Evolutionary conservation across 2,329 filamentous ascomycete species (phyloP), one percentile per base, ranked within the genome.

Genomic region (Lomentospora prolificans): DNA sequence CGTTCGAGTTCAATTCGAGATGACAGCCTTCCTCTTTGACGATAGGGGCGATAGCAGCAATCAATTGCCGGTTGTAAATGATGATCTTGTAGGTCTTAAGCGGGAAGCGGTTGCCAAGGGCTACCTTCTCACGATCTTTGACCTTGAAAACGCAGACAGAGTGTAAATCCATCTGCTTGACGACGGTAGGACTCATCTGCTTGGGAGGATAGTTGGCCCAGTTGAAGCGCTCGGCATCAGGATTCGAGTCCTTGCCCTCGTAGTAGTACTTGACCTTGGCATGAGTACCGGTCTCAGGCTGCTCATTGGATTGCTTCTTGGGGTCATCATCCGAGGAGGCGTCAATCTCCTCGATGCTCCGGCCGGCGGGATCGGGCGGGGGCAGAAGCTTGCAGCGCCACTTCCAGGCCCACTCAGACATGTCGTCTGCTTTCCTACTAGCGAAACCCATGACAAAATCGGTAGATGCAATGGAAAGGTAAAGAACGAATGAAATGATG

Each of bases 101-200:
- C 9, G 67, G 64, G 31, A 64, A 69, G n/a, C 63, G 63, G 24
- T 72, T 72, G 0, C 60, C 65, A 36, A 76, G 65, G 55, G 69
- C 64, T 3, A 69, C 66, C 65, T 75, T 75, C 8, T 62, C 61
- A 25, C 57, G 57, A 60, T 77, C 72, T 60, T 73, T 75, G 65
- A 72, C 60, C 66, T 75, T 76, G 71, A 67, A 76, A 19, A 75
- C 64, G 58, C 69, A 72, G 65, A 77, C 72, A 57, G 74, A 72
- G 12, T 71, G 67, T 3, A 69, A 66, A 51, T 71, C 69, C 46
- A 75, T 66, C 5, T 63, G 67, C 41, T 65, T 65, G 50, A 65
- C 62, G 3, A 63, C 65, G 24, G 65, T 64, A 56, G 72, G 73
- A 63, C 68, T 72, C 55, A 72, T 62, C 63, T 73, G 69, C 58